Percentiles rank a stretch among this genome's conserved stretches.
phyloP scores from a whole-genome alignment of 2,329 filamentous ascomycete genomes.

The Orbilia quercus region DNA sequence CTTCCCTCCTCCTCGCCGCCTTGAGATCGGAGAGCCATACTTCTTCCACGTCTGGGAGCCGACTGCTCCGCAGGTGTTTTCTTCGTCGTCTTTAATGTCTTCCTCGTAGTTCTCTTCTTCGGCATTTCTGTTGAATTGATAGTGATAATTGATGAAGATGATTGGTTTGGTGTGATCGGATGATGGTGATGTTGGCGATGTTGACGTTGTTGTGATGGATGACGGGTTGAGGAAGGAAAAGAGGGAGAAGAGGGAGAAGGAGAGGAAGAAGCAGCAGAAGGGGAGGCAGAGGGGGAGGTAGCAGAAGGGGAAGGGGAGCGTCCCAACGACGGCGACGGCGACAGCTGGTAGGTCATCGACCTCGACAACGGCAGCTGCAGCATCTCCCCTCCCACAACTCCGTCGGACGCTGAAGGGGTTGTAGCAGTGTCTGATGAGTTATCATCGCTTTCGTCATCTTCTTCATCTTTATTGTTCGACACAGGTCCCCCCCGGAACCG shows the following conservation, averaged over 20 bases:
- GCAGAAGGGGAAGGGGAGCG: constrained; percentile 36
- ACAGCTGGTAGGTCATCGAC: constrained; percentile 33
- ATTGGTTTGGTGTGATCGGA: constrained; percentile 12
- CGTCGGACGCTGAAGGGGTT: constrained; percentile 39
- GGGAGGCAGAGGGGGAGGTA: constrained; percentile 17
- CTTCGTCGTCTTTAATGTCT: constrained; percentile 18
- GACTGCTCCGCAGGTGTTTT: constrained; percentile 21
- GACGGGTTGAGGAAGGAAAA: constrained; percentile 4
- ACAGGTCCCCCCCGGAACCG: constrained; percentile 54
- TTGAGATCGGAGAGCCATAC: constrained; percentile 2
- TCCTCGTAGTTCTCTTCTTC: constrained; percentile 15
- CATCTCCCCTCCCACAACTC: constrained; percentile 25
- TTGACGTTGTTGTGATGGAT: constrained; percentile 4
- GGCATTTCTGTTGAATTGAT: constrained; percentile 17
- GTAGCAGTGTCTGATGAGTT: constrained; percentile 52
- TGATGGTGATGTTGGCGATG: no score
- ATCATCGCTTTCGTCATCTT: constrained; percentile 52
- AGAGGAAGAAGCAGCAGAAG: constrained; percentile 31
- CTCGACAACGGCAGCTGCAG: constrained; percentile 45
- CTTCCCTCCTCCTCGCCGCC: constrained; percentile 1
- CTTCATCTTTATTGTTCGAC: constrained; percentile 43
- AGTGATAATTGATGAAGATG: constrained; percentile 12
- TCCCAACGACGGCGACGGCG: constrained; percentile 49
- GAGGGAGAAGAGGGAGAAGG: constrained; percentile 24
- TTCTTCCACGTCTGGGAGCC: constrained; percentile 23